Percentiles rank a stretch among this genome's conserved stretches.
These are phyloP conservation scores for Filobasidium wieringae DNA, from an alignment of 768 basidiomycete genomes.

Conservation along the genomic window DNA sequence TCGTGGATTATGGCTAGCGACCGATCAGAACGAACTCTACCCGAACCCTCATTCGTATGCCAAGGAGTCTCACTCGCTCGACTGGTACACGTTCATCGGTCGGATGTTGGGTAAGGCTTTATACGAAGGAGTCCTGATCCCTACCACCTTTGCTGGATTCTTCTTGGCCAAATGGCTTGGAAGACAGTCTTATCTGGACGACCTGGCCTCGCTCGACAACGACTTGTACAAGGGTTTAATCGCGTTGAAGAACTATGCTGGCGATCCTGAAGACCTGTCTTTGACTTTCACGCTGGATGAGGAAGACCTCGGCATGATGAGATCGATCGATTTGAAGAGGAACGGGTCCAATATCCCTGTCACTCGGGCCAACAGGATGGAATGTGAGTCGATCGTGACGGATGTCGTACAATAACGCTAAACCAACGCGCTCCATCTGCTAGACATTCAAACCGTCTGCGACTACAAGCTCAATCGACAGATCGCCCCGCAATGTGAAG, in stretches of 20 bases:
- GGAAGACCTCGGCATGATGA: conserved; percentile 75
- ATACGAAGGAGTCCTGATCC: conserved; percentile 89
- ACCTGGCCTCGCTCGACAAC: conserved; percentile 78
- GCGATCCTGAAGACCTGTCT: conserved; percentile 73
- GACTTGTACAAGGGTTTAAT: conserved; percentile 86
- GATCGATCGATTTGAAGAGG: conserved; percentile 64
- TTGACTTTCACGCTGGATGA: conserved; percentile 78
- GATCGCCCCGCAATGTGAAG: conserved; percentile 57
- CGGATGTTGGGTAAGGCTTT: conserved; percentile 89
- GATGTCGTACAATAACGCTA: neutral
- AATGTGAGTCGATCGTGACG: conserved; percentile 22
- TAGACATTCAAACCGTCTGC: conserved; percentile 71
- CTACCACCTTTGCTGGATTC: conserved; percentile 89
- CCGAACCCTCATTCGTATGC: conserved; percentile 89
- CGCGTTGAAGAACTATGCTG: conserved; percentile 82
- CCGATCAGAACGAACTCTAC: conserved; percentile 82
- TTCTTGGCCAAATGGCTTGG: conserved; percentile 72
- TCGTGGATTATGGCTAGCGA: conserved; percentile 85
- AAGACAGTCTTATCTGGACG: conserved; percentile 81
- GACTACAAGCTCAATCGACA: conserved; percentile 80
- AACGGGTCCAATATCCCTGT: conserved; percentile 72
- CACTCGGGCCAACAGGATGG: conserved; percentile 74
- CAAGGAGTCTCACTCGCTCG: conserved; percentile 67
- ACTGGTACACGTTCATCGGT: conserved; percentile 89
- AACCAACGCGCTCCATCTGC: neutral